Percentiles rank a stretch among this genome's conserved stretches.
Evolutionary conservation across 139 green algal species (phyloP).

Genomic region (Chlamydomonas sphaeroides): DNA sequence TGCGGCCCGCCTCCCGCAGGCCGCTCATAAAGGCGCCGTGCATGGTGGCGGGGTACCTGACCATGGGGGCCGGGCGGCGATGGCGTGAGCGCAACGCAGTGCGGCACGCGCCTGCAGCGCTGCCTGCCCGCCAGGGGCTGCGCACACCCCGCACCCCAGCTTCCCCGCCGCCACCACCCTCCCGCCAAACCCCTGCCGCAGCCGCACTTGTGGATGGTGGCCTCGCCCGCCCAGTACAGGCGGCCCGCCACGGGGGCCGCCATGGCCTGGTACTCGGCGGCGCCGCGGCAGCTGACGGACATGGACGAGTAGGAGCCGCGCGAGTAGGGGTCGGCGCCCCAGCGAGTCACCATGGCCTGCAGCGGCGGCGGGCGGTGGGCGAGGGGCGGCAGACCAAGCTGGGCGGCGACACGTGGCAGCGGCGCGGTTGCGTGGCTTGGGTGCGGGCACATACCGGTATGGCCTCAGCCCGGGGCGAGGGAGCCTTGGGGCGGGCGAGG

Average conservation of each 20-base stretch:
- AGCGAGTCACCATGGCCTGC: slow-evolving; percentile 83
- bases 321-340: slow-evolving; percentile 83
- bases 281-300: slow-evolving; percentile 74
- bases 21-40: slow-evolving; percentile 93
- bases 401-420: too few relatives aligned
- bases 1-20: slow-evolving; percentile 56
- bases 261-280: slow-evolving; percentile 89
- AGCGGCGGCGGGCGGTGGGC: background rate
- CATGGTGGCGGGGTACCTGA: slow-evolving; percentile 91
- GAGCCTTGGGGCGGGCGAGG: background rate
- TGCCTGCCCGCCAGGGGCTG: too few relatives aligned
- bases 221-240: slow-evolving; percentile 92
- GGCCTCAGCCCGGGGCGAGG: too few relatives aligned
- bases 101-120: too few relatives aligned
- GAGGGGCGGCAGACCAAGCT: background rate
- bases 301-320: slow-evolving; percentile 92
- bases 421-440: too few relatives aligned
- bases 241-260: slow-evolving; percentile 71
- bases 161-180: background rate
- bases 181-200: too few relatives aligned
- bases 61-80: too few relatives aligned
- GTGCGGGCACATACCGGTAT: too few relatives aligned
- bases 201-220: slow-evolving; percentile 84
- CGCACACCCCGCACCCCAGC: background rate
- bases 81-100: too few relatives aligned